Evolutionary conservation across 2,329 filamentous ascomycete genomes (phyloP), one percentile per base, ranked within the genome.

Genomic region (Tolypocladium nubicola): DNA sequence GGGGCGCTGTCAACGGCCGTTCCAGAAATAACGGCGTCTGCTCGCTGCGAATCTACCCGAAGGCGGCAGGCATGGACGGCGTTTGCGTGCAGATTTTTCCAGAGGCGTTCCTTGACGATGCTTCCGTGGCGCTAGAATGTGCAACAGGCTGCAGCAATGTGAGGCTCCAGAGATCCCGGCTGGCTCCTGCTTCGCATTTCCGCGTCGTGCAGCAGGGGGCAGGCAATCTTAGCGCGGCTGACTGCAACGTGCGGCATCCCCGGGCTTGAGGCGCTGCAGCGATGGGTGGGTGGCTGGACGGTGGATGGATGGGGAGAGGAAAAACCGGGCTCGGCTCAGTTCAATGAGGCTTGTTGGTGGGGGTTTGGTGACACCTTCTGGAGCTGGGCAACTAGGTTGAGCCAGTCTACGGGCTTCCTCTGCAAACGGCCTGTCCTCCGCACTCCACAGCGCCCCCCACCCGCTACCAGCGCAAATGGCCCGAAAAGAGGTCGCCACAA

Each of bases 191-290:
- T 26, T 26, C 23, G 45, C 45, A 33, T 49, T 49, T 19, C 45
- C 26, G 26, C 16, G 45, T 49, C 45, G 45, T 33, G 45, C 45
- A 49, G 45, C 45, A 30, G 23, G 23, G 23, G 43, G 23, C 43
- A 30, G 43, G 21, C 43, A 47, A 7, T 26, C 41, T 43, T 43
- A 47, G 43, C 21, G 45, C 23, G 19, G 19, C 56, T 58, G 59
- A 56, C 59, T 53, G 57, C 57, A 58, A 56, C 54, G 52, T 57
- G 60, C 54, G 60, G 60, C 58, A 59, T 55, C 40, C 53, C 53
- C 53, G 53, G 40, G 35, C 53, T 43, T 23, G 26, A 6, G 39
- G 53, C 37, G n/a, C 45, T 33, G 26, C 23, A 19, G 23, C 26
- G 14, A 19, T n/a, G 26, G 45, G 21, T 7, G 2, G 43, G 1